Evolutionary conservation across 768 basidiomycete genomes (phyloP).

Genomic region (Suillus placidus): DNA sequence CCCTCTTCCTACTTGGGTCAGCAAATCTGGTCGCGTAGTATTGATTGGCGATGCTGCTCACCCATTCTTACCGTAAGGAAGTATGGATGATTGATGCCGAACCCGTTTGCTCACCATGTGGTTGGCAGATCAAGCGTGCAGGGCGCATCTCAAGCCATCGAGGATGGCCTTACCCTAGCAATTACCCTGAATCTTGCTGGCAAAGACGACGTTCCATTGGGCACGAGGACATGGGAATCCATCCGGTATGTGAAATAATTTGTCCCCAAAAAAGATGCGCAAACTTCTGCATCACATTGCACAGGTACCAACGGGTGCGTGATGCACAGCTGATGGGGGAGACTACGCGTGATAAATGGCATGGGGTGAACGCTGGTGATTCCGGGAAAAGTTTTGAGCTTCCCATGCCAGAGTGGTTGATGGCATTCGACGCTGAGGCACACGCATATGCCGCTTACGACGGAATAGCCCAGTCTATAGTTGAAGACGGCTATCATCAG

Average conservation of each 20-base stretch:
- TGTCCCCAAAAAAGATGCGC: not conserved
- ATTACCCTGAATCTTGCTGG: conserved; percentile 25
- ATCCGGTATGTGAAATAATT: conserved; percentile 12
- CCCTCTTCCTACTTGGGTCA: conserved; percentile 42
- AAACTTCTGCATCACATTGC: conserved; percentile 1
- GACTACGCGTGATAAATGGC: conserved; percentile 28
- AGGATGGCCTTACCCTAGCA: conserved; percentile 42
- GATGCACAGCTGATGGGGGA: conserved; percentile 27
- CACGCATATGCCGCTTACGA: conserved; percentile 27
- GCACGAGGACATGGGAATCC: conserved; percentile 18
- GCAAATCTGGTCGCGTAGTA: conserved; percentile 21
- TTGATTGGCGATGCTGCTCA: conserved; percentile 36
- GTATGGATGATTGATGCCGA: not conserved
- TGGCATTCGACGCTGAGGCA: conserved; percentile 30
- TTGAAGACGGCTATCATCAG: conserved; percentile 27
- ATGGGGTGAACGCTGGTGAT: conserved; percentile 22
- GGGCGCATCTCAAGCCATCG: conserved; percentile 45
- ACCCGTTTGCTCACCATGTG: not conserved
- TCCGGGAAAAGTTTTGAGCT: conserved; percentile 16
- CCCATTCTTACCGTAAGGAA: conserved; percentile 31
- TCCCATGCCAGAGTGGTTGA: conserved; percentile 32
- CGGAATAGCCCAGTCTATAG: conserved; percentile 22
- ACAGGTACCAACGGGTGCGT: conserved; percentile 29
- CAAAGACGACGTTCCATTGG: conserved; percentile 11
- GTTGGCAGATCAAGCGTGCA: conserved; percentile 23